Conservation (phyloP, 1,284 basidiomycete genomes). For the Porogramme epimiltina region DNA sequence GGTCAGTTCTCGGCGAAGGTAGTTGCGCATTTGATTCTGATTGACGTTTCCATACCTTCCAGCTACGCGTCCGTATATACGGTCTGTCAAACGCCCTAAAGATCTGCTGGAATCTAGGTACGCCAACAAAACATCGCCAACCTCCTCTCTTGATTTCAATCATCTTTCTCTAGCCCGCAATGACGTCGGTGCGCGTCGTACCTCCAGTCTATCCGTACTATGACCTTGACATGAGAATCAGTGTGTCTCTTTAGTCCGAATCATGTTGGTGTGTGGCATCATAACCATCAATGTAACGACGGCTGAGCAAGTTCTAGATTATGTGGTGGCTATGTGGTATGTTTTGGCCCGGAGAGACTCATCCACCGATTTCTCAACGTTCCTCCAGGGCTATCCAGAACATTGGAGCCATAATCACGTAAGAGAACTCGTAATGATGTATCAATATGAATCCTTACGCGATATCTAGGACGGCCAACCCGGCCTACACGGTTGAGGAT, state of each 20-base stretch:
- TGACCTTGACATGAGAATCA: slow-evolving; percentile 19
- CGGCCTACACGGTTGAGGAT: slow-evolving; percentile 8
- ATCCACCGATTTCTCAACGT: background rate
- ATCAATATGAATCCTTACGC: background rate
- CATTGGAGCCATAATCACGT: slow-evolving; percentile 69
- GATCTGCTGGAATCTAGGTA: slow-evolving; percentile 12
- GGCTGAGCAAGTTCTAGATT: slow-evolving; percentile 45
- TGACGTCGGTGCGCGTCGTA: slow-evolving; percentile 13
- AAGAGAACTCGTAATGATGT: slow-evolving; percentile 19
- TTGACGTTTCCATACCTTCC: background rate
- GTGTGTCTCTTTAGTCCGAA: slow-evolving; percentile 37
- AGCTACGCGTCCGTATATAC: slow-evolving; percentile 16
- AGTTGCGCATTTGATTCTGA: no score
- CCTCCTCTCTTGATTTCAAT: background rate
- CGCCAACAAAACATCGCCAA: background rate
- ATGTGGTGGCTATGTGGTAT: slow-evolving; percentile 61
- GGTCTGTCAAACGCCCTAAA: slow-evolving; percentile 17
- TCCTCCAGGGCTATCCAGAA: slow-evolving; percentile 56
- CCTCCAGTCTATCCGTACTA: background rate
- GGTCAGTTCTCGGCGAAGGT: slow-evolving; percentile 34
- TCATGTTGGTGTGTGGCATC: slow-evolving; percentile 24
- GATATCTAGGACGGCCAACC: slow-evolving; percentile 5
- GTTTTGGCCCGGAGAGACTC: background rate
- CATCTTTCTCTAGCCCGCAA: slow-evolving; percentile 7
- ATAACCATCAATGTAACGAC: background rate